Base-by-base conservation (phyloP, 192 early-diverging fungal species). In the Podila clonocystis region DNA sequence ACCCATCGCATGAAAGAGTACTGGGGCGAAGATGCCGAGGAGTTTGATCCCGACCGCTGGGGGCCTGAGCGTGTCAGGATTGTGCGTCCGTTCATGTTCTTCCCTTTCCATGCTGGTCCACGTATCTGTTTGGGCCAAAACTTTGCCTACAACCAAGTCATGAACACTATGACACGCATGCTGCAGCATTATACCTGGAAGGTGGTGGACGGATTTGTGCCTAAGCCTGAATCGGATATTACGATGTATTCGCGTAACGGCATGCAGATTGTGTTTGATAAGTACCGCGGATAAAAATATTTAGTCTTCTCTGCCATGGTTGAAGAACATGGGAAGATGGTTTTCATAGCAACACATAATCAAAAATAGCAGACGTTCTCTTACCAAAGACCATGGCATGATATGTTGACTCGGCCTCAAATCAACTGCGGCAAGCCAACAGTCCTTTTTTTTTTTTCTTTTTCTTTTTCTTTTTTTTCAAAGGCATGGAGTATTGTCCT, bases 11-110 rank as follows among this genome's bases (percentile, higher is more conserved):
- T 82, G 72, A 68, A 73, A 38, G 71, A 78, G 57, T 89, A 89
- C 70, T 89, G 82, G 82, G 82, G 78, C 31, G 84, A 79, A 20
- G 70, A 84, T 38, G 72, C 86, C 19, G 65, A 82, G 9, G 74
- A 74, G 48, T 89, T 89, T 58, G 75, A 78, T 15, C 88, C 88
- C 9, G 86, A 89, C 58, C 83, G 88, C 45, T 89, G 85, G 86
- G 84, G 82, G 19, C 71, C 82, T n/a, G 75, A 74, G 36, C 70
- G 70, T 36, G 77, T 80, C 70, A 80, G 73, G 77, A 15, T 60
- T 0, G 59, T 73, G 8, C 72, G 84, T 34, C 84, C 84, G 7
- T 80, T 80, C 59, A 80, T 80, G 70, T 88, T 84, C 67, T 84
- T 80, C 78, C 87, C 87, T 28, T 88, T 88, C 72, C 83, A 83